phyloP scores from a whole-genome alignment of 2,329 filamentous ascomycete genomes.

The Remersonia thermophila region DNA sequence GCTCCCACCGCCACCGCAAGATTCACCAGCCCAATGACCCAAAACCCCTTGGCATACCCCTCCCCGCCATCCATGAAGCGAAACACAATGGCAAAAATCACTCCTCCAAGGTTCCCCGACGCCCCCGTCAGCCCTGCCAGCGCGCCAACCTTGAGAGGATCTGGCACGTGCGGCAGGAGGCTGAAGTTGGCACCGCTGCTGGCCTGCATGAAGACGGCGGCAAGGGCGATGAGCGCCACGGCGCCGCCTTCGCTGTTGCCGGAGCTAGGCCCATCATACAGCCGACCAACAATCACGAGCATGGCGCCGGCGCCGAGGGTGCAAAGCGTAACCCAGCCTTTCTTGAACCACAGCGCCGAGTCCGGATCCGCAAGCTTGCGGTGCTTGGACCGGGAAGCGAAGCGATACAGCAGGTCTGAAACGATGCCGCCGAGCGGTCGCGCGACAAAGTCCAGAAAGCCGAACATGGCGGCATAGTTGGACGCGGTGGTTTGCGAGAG shows the following conservation, averaged over 20 bases:
- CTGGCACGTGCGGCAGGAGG: slow-evolving; percentile 66
- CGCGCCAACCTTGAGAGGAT: slow-evolving; percentile 66
- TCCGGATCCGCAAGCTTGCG: no score
- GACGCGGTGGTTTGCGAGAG: slow-evolving; percentile 44
- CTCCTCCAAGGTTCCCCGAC: slow-evolving; percentile 71
- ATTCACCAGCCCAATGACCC: slow-evolving; percentile 70
- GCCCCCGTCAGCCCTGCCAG: slow-evolving; percentile 71
- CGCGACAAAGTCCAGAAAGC: slow-evolving; percentile 57
- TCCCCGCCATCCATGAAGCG: slow-evolving; percentile 52
- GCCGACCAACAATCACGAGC: slow-evolving; percentile 48
- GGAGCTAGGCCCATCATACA: slow-evolving; percentile 28
- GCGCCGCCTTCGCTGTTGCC: slow-evolving; percentile 45
- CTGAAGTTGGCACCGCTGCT: slow-evolving; percentile 81
- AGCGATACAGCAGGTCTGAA: slow-evolving; percentile 36
- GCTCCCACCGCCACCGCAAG: slow-evolving; percentile 58
- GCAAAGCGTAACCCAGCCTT: slow-evolving; percentile 48
- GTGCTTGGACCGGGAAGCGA: slow-evolving; percentile 8
- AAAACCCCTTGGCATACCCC: slow-evolving; percentile 58
- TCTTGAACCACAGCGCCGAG: slow-evolving; percentile 31
- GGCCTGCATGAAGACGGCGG: slow-evolving; percentile 74
- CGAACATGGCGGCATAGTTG: slow-evolving; percentile 60
- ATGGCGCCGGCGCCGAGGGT: slow-evolving; percentile 49
- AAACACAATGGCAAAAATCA: slow-evolving; percentile 76
- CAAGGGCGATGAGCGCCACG: slow-evolving; percentile 63
- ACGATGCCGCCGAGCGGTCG: slow-evolving; percentile 53